A percentile compares a stretch with the other conserved stretches of the same genome.
phyloP scores from a whole-genome alignment of 495 filamentous ascomycete species.

The Penicillium cataractarum region DNA sequence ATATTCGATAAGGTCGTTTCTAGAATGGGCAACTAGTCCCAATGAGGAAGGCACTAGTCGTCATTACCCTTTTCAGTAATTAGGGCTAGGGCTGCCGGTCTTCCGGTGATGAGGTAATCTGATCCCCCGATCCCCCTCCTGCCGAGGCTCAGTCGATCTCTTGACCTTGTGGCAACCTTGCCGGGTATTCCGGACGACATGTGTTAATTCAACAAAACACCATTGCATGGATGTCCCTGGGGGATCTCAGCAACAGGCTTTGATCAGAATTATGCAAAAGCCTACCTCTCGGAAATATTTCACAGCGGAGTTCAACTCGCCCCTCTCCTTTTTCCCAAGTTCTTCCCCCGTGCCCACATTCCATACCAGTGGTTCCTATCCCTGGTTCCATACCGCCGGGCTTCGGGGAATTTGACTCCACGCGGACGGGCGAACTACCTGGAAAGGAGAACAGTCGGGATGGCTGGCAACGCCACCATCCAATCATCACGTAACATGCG shows the following conservation, averaged over 20 bases:
- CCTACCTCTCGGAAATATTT: neutral
- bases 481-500: neutral
- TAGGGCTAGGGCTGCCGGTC: neutral
- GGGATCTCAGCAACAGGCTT: neutral
- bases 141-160: neutral
- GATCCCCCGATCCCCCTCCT: neutral
- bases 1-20: no score
- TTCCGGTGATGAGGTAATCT: neutral
- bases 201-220: neutral
- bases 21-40: no score
- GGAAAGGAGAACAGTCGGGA: neutral
- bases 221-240: neutral
- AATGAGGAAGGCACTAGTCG: neutral
- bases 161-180: neutral
- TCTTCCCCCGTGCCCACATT: neutral
- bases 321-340: neutral
- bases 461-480: neutral
- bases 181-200: neutral
- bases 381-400: neutral
- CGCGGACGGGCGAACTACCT: neutral
- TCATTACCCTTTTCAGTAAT: neutral
- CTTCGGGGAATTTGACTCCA: neutral
- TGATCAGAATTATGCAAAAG: neutral
- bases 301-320: neutral
- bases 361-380: neutral